Conservation (phyloP, 2,329 filamentous ascomycete genomes). For the Colletotrichum sp. region DNA sequence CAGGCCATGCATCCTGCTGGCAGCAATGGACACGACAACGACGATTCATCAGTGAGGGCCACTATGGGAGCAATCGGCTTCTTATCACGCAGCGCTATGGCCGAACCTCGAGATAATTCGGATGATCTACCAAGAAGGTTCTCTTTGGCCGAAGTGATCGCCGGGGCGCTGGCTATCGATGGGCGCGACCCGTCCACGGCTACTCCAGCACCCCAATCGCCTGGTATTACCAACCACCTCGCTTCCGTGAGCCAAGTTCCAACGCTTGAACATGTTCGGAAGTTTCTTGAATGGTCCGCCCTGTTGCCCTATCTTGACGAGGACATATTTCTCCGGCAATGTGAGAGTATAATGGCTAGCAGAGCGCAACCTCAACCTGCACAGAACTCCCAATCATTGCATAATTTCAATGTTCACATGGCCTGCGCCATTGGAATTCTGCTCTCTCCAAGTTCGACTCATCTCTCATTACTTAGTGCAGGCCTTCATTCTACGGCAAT, state of each 20-base stretch:
- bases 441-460: not conserved
- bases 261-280: not conserved
- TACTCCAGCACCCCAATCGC: not conserved
- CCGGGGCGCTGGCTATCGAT: not conserved
- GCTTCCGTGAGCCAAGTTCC: not conserved
- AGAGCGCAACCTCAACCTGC: not conserved
- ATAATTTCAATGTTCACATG: slow-evolving; percentile 6
- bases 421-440: slow-evolving; percentile 4
- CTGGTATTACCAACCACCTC: not conserved
- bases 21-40: not conserved
- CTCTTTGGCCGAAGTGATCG: not conserved
- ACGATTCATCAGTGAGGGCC: slow-evolving; percentile 11
- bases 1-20: not conserved
- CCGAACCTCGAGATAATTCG: not conserved
- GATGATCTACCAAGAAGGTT: not conserved
- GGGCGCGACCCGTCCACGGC: slow-evolving; percentile 1
- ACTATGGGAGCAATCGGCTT: slow-evolving; percentile 17
- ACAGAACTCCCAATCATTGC: not conserved
- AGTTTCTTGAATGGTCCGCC: not conserved
- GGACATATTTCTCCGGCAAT: not conserved
- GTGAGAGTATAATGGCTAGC: not conserved
- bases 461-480: not conserved
- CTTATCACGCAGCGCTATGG: slow-evolving; percentile 14
- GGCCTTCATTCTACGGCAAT: not conserved
- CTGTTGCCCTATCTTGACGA: not conserved